Percentiles rank a stretch among this genome's conserved stretches.
Evolutionary conservation across 352 stramenopile genomes (phyloP).

Genomic region (Phytophthora colocasiae): DNA sequence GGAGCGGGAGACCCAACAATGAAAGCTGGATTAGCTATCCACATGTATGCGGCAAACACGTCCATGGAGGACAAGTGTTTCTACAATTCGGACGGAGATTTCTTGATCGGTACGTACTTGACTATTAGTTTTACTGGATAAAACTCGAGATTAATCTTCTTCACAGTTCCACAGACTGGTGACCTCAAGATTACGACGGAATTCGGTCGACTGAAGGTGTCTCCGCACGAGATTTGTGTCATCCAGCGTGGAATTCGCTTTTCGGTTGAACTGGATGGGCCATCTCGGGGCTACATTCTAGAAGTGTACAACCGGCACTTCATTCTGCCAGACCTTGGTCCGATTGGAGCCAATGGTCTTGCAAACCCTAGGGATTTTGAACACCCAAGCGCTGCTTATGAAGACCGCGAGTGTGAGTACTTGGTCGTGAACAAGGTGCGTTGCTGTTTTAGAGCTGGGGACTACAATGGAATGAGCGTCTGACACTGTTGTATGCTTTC

Average conservation of each 20-base stretch:
- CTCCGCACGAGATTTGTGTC: slow-evolving; percentile 94
- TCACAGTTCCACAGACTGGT: slow-evolving; percentile 90
- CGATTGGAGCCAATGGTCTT: slow-evolving; percentile 96
- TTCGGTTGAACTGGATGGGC: slow-evolving; percentile 85
- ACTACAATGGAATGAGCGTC: neutral
- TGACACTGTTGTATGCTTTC: slow-evolving; percentile 1
- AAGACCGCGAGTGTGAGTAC: slow-evolving; percentile 86
- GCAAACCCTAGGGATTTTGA: slow-evolving; percentile 97
- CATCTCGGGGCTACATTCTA: slow-evolving; percentile 93
- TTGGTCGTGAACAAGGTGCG: slow-evolving; percentile 75
- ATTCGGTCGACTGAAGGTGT: slow-evolving; percentile 88
- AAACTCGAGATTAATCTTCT: neutral
- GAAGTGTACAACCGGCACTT: slow-evolving; percentile 98
- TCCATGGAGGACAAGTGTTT: slow-evolving; percentile 93
- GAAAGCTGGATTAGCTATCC: slow-evolving; percentile 94
- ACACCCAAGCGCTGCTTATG: slow-evolving; percentile 90
- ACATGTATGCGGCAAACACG: slow-evolving; percentile 93
- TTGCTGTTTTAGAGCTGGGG: neutral
- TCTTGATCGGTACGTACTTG: slow-evolving; percentile 86
- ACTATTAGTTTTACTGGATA: neutral
- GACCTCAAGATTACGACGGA: slow-evolving; percentile 94
- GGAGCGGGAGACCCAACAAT: slow-evolving; percentile 88
- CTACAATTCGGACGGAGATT: slow-evolving; percentile 97
- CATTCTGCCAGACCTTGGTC: slow-evolving; percentile 93
- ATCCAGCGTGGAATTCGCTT: slow-evolving; percentile 97